Evolutionary conservation across 2,329 filamentous ascomycete genomes (phyloP), one percentile per base, ranked within the genome.

Genomic region (Ceratocystiopsis sp.): DNA sequence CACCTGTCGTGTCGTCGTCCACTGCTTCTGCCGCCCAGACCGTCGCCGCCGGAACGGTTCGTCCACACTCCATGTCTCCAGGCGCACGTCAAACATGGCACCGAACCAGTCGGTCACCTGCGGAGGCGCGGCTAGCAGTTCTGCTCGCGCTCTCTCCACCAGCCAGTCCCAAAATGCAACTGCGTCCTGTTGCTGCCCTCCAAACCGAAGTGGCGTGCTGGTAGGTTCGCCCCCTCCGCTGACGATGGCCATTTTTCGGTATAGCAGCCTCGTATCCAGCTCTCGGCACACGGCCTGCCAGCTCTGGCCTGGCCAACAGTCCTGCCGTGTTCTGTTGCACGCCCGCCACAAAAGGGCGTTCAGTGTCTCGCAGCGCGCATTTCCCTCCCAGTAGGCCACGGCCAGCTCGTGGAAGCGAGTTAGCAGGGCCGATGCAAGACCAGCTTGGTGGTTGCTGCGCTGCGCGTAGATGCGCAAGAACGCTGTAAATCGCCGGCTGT

Each of bases 331-430:
- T 14, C 16, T 34, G 39, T 21, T 17, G 44, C 46, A 48, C 12
- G 45, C 35, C 14, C 45, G 39, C 49, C 49, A 50, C 17, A 50
- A 41, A 11, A 43, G 29, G 2, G 42, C 21, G 18, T 43, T 1
- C 25, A 46, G 16, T 17, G 43, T 38, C 33, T 47, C 18, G 33
- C 43, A 42, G 13, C 18, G 2, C 7, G 18, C 12, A 15, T 13
- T 40, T 14, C 40, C 35, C 15, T 41, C 40, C 46, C 48, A 48
- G 43, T 48, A 48, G 16, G 46, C 45, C 17, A 40, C n/a, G 2
- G 49, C 48, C 35, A 51, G 18, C 37, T 45, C 44, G 44, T 47
- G 45, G 9, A 51, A 44, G 9, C 45, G 41, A 2, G 45, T 46
- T 34, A 51, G 33, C 36, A 51, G 33, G 32, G 48, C 45, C 9